Percentiles rank a stretch among this genome's conserved stretches.
Evolutionary conservation across 2,329 filamentous ascomycete species (phyloP).

Genomic region (Fusarium sacchari): DNA sequence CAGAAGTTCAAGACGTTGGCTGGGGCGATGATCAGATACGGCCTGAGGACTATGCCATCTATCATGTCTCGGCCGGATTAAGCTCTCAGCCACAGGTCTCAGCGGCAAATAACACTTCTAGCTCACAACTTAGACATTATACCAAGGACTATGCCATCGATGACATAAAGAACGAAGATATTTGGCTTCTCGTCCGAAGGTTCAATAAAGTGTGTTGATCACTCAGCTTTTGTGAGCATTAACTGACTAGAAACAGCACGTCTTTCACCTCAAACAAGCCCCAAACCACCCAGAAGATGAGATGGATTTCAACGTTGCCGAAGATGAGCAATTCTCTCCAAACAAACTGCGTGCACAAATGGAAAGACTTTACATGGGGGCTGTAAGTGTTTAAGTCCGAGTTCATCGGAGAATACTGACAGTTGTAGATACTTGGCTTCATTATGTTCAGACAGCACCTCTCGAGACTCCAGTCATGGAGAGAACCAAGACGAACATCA

Average conservation of each 20-base stretch:
- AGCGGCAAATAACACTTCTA: too few relatives aligned
- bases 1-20: background rate
- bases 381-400: slow-evolving; percentile 60
- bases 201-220: slow-evolving; percentile 12
- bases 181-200: slow-evolving; percentile 18
- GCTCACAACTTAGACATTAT: too few relatives aligned
- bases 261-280: slow-evolving; percentile 17
- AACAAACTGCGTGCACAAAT: slow-evolving; percentile 81
- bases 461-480: slow-evolving; percentile 78
- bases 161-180: slow-evolving; percentile 8
- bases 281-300: background rate
- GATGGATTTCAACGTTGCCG: slow-evolving; percentile 53
- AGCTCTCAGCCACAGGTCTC: too few relatives aligned
- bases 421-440: background rate
- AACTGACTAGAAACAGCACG: background rate
- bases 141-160: background rate
- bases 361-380: slow-evolving; percentile 81
- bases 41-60: background rate
- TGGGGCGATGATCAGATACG: background rate
- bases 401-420: background rate
- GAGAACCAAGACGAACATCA: slow-evolving; percentile 71
- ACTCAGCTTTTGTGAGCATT: fast-evolving
- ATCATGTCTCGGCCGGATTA: too few relatives aligned
- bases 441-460: slow-evolving; percentile 66
- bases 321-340: slow-evolving; percentile 82